Evolutionary conservation across 805 yeast genomes (phyloP).

Genomic region (Ogataea nitratoaversa): DNA sequence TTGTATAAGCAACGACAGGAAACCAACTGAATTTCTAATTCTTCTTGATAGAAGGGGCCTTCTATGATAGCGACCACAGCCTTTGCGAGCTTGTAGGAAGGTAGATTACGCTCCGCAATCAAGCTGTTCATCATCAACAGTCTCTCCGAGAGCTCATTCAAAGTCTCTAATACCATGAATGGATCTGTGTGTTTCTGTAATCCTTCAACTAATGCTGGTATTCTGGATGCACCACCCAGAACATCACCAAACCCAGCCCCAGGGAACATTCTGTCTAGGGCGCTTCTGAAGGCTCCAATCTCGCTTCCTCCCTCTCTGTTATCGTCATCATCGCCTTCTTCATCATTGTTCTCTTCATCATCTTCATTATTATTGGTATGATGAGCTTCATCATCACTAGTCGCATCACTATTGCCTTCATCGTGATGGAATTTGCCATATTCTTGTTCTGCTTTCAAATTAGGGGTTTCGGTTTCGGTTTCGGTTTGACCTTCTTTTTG

Average conservation of each 20-base stretch:
- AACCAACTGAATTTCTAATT: conserved; percentile 75
- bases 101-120: conserved; percentile 59
- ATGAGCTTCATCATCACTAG: conserved; percentile 7
- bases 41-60: conserved; percentile 54
- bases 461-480: no score
- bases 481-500: background rate
- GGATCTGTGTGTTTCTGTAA: conserved; percentile 50
- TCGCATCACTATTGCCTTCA: no score
- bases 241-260: conserved; percentile 27
- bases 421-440: background rate
- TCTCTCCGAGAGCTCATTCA: conserved; percentile 61
- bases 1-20: conserved; percentile 84
- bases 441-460: background rate
- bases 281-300: conserved; percentile 19
- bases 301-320: conserved; percentile 6
- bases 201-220: conserved; percentile 31
- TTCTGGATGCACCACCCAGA: conserved; percentile 20
- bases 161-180: conserved; percentile 55
- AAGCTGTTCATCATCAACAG: conserved; percentile 62
- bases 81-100: conserved; percentile 51
- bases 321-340: conserved; percentile 9
- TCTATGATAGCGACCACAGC: conserved; percentile 55
- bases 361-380: conserved; percentile 22
- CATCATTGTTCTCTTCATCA: conserved; percentile 18
- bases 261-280: conserved; percentile 26